A percentile compares a stretch with the other conserved stretches of the same genome.
Conservation (phyloP, 2,329 filamentous ascomycete genomes). For the Ceratocystis lukuohia region DNA sequence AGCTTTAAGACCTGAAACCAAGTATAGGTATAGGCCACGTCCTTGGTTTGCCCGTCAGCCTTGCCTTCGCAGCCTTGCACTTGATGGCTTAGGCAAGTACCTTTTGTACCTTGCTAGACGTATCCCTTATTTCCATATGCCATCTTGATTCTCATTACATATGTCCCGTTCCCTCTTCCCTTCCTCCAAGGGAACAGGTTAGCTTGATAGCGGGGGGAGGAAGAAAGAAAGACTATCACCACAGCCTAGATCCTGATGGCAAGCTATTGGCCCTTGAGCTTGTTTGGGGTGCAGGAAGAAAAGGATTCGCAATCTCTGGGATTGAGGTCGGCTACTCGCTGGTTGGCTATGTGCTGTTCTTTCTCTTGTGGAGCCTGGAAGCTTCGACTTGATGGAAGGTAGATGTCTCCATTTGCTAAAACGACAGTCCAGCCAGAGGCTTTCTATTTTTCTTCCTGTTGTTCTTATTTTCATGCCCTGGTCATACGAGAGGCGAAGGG, state of each 20-base stretch:
- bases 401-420: too few relatives aligned
- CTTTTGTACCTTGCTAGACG: too few relatives aligned
- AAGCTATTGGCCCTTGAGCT: background rate
- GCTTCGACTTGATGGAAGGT: too few relatives aligned
- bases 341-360: too few relatives aligned
- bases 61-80: background rate
- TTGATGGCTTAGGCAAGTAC: background rate
- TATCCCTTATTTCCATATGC: background rate
- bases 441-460: too few relatives aligned
- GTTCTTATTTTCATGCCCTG: too few relatives aligned
- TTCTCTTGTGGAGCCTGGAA: too few relatives aligned
- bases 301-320: background rate
- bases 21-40: background rate
- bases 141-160: background rate
- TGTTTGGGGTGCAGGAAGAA: background rate
- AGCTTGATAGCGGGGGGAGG: background rate
- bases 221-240: background rate
- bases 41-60: background rate
- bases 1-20: background rate
- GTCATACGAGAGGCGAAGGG: background rate
- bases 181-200: background rate
- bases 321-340: too few relatives aligned
- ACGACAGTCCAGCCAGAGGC: too few relatives aligned
- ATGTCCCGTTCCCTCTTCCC: background rate
- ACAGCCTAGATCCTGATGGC: background rate